These are phyloP conservation scores for Aciculosporium take DNA, from an alignment of 2,329 filamentous ascomycete species.

Conservation along the genomic window DNA sequence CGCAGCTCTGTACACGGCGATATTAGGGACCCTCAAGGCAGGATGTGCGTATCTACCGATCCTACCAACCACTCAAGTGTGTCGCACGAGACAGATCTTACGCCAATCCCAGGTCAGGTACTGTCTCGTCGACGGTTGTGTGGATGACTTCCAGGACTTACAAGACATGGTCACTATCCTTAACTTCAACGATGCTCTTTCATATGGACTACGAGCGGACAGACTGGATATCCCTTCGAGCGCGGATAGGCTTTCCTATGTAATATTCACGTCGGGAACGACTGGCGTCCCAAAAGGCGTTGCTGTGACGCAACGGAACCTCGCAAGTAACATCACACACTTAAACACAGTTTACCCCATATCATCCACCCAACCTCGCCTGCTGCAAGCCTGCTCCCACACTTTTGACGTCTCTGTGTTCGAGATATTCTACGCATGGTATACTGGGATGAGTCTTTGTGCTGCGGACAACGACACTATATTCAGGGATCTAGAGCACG, in stretches of 20 bases:
- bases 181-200: slow-evolving; percentile 17
- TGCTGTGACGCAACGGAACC: slow-evolving; percentile 59
- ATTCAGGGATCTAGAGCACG: slow-evolving; percentile 55
- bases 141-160: slow-evolving; percentile 10
- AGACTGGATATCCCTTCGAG: slow-evolving; percentile 26
- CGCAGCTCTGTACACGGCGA: slow-evolving; percentile 53
- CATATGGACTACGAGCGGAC: slow-evolving; percentile 16
- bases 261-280: slow-evolving; percentile 73
- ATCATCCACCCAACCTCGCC: slow-evolving; percentile 29
- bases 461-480: slow-evolving; percentile 59
- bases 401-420: slow-evolving; percentile 83
- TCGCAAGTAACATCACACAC: slow-evolving; percentile 59
- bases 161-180: slow-evolving; percentile 14
- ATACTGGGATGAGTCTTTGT: slow-evolving; percentile 63
- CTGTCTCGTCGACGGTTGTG: slow-evolving; percentile 27
- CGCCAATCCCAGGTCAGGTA: slow-evolving; percentile 37
- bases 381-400: slow-evolving; percentile 73
- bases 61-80: slow-evolving; percentile 52
- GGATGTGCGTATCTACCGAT: slow-evolving; percentile 73
- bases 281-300: slow-evolving; percentile 73
- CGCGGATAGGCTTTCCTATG: slow-evolving; percentile 49
- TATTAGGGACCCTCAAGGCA: slow-evolving; percentile 60
- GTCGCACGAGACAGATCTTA: slow-evolving; percentile 48
- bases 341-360: slow-evolving; percentile 53
- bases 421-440: slow-evolving; percentile 80